Evolutionary conservation across 2,329 filamentous ascomycete genomes (phyloP).

Genomic region (Microascus cirrosus): DNA sequence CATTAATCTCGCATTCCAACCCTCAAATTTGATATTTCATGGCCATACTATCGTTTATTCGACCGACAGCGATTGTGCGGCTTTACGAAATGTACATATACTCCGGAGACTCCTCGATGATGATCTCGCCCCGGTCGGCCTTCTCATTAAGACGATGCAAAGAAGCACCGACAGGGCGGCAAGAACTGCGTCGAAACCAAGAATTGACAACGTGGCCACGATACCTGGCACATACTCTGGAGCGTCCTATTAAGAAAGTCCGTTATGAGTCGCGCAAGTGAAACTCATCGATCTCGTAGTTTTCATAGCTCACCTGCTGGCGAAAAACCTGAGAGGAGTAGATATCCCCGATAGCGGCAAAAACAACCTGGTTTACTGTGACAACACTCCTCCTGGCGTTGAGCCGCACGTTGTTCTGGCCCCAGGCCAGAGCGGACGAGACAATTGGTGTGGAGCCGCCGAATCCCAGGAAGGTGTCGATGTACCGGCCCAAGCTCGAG

Average conservation of each 20-base stretch:
- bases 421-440: slow-evolving; percentile 14
- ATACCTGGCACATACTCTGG: background rate
- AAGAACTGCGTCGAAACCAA: slow-evolving; percentile 12
- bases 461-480: slow-evolving; percentile 18
- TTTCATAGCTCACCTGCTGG: slow-evolving; percentile 14
- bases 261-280: slow-evolving; percentile 12
- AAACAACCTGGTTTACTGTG: slow-evolving; percentile 17
- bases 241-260: background rate
- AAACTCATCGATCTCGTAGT: slow-evolving; percentile 14
- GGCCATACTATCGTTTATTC: too few species aligned
- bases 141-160: slow-evolving; percentile 8
- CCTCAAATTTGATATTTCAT: too few species aligned
- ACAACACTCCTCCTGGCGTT: slow-evolving; percentile 16
- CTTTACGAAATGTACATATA: slow-evolving; percentile 8
- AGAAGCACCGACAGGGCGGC: slow-evolving; percentile 8
- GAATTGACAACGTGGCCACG: background rate
- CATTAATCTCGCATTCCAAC: too few species aligned
- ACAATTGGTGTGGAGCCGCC: slow-evolving; percentile 18
- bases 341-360: slow-evolving; percentile 18
- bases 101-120: slow-evolving; percentile 9
- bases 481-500: slow-evolving; percentile 10
- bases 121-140: slow-evolving; percentile 5
- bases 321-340: slow-evolving; percentile 18
- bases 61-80: too few species aligned
- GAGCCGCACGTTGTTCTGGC: slow-evolving; percentile 18